Evolutionary conservation across 371 early-diverging fungal genomes (phyloP).

Genomic region (Coemansia sp.): DNA sequence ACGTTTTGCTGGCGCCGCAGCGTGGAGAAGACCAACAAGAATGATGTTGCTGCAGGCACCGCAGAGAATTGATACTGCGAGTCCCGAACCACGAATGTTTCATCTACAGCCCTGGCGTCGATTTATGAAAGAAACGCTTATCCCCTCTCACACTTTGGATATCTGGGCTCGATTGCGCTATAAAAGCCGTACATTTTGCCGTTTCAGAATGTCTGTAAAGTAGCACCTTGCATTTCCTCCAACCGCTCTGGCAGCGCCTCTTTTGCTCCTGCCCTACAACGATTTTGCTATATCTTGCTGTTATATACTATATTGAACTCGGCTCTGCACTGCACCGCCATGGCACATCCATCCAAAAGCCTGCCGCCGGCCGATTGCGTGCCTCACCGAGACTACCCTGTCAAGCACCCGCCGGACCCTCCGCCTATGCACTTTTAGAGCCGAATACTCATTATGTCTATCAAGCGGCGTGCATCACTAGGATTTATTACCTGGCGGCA

Average conservation of each 20-base stretch:
- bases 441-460: background rate
- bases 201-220: constrained; percentile 25
- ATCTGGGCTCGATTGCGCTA: constrained; percentile 8
- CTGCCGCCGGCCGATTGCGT: constrained; percentile 16
- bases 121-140: constrained; percentile 1
- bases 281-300: background rate
- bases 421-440: constrained; percentile 27
- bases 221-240: constrained; percentile 9
- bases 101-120: constrained; percentile 16
- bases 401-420: constrained; percentile 50
- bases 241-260: background rate
- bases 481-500: background rate
- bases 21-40: constrained; percentile 2
- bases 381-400: constrained; percentile 47
- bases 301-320: background rate
- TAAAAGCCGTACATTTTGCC: constrained; percentile 14
- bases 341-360: background rate
- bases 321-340: background rate
- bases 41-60: background rate
- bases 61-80: constrained; percentile 10
- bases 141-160: constrained; percentile 3
- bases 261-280: background rate
- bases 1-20: constrained; percentile 9
- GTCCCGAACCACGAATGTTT: constrained; percentile 34
- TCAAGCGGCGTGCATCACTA: constrained; percentile 4